Evolutionary conservation across 371 early-diverging fungal genomes (phyloP), one percentile per base, ranked within the genome.

Genomic region (Syncephalastrum racemosum): DNA sequence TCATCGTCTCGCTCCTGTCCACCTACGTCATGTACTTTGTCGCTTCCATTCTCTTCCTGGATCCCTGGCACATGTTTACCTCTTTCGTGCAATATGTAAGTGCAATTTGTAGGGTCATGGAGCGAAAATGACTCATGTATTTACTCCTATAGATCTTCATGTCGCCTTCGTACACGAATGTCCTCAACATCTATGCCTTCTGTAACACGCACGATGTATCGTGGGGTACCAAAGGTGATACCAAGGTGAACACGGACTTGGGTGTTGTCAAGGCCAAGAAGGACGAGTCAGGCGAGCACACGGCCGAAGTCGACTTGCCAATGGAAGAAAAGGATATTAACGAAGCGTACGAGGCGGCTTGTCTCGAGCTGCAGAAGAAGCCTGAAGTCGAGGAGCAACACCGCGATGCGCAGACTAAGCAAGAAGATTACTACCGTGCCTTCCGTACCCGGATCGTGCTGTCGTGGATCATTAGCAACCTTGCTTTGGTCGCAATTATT

Each of bases 141-240:
- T 89, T 59, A 79, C 45, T 83, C 23, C 86, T 84, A 58, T 87
- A 86, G 59, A 60, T 85, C 39, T 75, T 93, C 57, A 73, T 94
- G 79, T 80, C 90, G 64, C 93, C 95, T 7, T 87, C 91, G 48
- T 94, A 86, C 63, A 84, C 90, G 67, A 96, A 95, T 69, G 88
- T 96, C 53, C 74, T 96, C 62, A 92, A 86, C 73, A 89, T 94
- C 5, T 96, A 96, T 59, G 93, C 96, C 0, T 95, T 88, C 66
- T 91, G 91, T 64, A 91, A 91, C 64, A 89, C 87, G 0, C 89
- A 89, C 69, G 96, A 96, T 63, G 93, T 95, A 46, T 80, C 73
- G 36, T 78, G 79, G 79, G 75, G 73, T 64, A 75, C 77, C 15
- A 75, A 75, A 40, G 75, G 74, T 55, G 75, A 73, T 43, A 73